Conservation (phyloP, 208 protist species). For the Acanthamoeba castellanii region DNA sequence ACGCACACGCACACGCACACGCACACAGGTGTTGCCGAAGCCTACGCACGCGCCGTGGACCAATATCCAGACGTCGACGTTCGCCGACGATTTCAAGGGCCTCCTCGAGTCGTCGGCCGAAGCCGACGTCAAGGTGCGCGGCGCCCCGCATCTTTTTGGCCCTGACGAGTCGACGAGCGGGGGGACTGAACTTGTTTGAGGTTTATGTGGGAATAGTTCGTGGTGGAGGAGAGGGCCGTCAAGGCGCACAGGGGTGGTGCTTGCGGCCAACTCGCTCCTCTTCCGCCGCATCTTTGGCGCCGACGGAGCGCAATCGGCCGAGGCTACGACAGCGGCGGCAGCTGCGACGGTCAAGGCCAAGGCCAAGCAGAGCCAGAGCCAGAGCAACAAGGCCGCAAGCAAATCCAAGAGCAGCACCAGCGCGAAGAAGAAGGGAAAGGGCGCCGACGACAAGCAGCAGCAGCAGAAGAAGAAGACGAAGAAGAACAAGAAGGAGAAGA, state of each 20-base stretch:
- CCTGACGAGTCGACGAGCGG: not conserved
- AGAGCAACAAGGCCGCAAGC: not conserved
- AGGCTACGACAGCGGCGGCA: not conserved
- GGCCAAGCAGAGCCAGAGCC: not conserved
- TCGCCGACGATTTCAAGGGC: constrained; percentile 72
- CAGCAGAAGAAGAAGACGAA: not conserved
- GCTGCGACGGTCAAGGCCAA: not conserved
- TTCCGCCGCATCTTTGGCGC: constrained; percentile 66
- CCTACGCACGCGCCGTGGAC: constrained; percentile 75
- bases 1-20: no score
- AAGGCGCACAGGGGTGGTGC: constrained; percentile 63
- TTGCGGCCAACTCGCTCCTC: constrained; percentile 30
- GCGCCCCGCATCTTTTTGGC: no score
- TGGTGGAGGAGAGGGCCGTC: not conserved
- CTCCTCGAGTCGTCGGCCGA: constrained; percentile 30
- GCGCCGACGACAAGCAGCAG: not conserved
- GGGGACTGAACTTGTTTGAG: not conserved
- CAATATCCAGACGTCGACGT: constrained; percentile 76
- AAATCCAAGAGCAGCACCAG: not conserved
- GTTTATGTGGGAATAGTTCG: not conserved
- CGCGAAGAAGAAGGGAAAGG: not conserved
- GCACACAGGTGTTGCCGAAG: not conserved
- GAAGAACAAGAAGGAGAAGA: not conserved
- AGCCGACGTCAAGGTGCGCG: constrained; percentile 66
- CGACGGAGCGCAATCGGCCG: not conserved